Conservation (phyloP, 1,284 basidiomycete species). For the Psilocybe mexicana region DNA sequence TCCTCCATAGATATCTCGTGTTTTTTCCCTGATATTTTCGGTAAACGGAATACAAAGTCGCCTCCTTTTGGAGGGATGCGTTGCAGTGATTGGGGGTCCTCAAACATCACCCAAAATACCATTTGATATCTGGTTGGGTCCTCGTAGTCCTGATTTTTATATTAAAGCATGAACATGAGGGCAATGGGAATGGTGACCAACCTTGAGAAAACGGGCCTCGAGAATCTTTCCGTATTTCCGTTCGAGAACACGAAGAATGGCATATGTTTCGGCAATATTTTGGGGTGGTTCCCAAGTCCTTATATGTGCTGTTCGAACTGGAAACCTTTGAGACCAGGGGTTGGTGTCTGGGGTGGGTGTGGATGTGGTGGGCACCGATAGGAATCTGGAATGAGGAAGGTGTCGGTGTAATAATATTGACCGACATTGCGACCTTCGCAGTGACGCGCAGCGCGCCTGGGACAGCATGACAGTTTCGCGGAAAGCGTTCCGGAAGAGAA, state of each 20-base stretch:
- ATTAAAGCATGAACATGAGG: background rate
- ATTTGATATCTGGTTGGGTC: conserved; percentile 40
- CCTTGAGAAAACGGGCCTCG: conserved; percentile 48
- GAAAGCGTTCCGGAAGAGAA: background rate
- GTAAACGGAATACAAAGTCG: conserved; percentile 26
- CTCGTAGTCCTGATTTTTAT: conserved; percentile 47
- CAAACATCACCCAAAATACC: conserved; percentile 45
- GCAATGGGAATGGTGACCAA: conserved; percentile 29
- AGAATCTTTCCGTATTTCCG: conserved; percentile 53
- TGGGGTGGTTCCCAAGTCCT: conserved; percentile 37
- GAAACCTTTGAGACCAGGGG: background rate
- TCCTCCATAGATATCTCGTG: conserved; percentile 38
- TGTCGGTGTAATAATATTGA: conserved; percentile 9
- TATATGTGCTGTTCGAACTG: conserved; percentile 22
- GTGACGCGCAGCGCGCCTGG: conserved; percentile 12
- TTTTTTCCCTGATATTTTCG: conserved; percentile 21
- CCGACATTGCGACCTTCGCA: conserved; percentile 11
- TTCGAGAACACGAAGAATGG: conserved; percentile 55
- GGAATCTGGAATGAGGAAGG: conserved; percentile 1
- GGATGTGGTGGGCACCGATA: too few relatives aligned
- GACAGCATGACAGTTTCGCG: conserved; percentile 18
- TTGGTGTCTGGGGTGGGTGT: too few relatives aligned
- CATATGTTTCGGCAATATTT: conserved; percentile 48
- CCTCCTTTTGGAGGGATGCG: conserved; percentile 31
- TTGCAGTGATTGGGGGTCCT: conserved; percentile 39